Evolutionary conservation across 352 stramenopile genomes (phyloP).

Genomic region (Detonula confervacea): DNA sequence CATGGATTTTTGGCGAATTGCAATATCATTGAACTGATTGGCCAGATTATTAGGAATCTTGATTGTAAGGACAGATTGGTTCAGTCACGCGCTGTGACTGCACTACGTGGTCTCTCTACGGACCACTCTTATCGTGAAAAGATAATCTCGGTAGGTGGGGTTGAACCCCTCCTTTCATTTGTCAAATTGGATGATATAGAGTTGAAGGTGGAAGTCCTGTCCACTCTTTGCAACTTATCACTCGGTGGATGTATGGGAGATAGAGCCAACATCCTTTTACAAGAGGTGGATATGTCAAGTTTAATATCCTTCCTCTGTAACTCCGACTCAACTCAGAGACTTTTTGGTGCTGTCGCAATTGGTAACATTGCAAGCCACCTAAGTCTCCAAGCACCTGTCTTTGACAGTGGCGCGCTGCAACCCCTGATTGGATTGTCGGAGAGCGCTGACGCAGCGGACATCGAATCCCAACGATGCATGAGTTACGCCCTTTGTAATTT

Average conservation of each 20-base stretch:
- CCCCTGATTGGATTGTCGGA: slow-evolving; percentile 87
- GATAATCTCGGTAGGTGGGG: slow-evolving; percentile 89
- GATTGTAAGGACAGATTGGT: slow-evolving; percentile 65
- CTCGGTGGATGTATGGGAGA: slow-evolving; percentile 93
- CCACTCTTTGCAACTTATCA: slow-evolving; percentile 96
- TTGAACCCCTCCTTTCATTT: slow-evolving; percentile 90
- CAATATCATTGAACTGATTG: slow-evolving; percentile 42
- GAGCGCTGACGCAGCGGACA: slow-evolving; percentile 86
- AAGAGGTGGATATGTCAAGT: slow-evolving; percentile 89
- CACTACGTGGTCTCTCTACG: slow-evolving; percentile 91
- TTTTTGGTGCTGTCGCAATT: slow-evolving; percentile 95
- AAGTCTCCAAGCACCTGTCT: slow-evolving; percentile 69
- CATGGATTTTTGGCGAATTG: slow-evolving; percentile 88
- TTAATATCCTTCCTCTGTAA: slow-evolving; percentile 95
- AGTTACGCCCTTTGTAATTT: slow-evolving; percentile 96
- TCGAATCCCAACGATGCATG: slow-evolving; percentile 95
- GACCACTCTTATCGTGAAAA: slow-evolving; percentile 88
- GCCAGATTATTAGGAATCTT: slow-evolving; percentile 55
- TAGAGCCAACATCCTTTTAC: slow-evolving; percentile 89
- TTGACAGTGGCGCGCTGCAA: slow-evolving; percentile 89
- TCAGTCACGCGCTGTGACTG: slow-evolving; percentile 90
- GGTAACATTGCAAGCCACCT: slow-evolving; percentile 92
- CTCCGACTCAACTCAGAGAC: slow-evolving; percentile 91
- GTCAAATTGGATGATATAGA: slow-evolving; percentile 93
- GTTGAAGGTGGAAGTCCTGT: slow-evolving; percentile 95